phyloP scores from a whole-genome alignment of 495 filamentous ascomycete species.

The Melanomma pulvis-pyrius region DNA sequence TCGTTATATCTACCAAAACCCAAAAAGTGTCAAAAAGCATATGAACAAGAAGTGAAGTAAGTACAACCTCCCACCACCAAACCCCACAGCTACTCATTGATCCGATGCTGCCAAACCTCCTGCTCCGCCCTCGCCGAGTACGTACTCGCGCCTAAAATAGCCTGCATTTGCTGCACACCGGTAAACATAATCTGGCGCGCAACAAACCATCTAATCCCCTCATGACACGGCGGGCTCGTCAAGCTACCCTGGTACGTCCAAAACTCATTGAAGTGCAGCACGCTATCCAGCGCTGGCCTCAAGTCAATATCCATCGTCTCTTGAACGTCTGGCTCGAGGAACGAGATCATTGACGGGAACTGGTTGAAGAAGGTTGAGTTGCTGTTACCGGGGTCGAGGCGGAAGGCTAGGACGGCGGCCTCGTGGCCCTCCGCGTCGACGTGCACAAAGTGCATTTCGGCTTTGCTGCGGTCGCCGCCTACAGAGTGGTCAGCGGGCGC shows the following conservation, averaged over 20 bases:
- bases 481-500: slow-evolving; percentile 43
- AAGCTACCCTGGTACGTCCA: slow-evolving; percentile 41
- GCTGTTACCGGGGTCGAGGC: slow-evolving; percentile 39
- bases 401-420: slow-evolving; percentile 41
- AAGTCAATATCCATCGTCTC: slow-evolving; percentile 25
- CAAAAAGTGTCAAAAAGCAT: no score
- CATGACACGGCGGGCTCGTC: slow-evolving; percentile 30
- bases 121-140: slow-evolving; percentile 26
- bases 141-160: slow-evolving; percentile 21
- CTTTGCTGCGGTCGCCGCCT: slow-evolving; percentile 36
- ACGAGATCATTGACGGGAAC: slow-evolving; percentile 31
- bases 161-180: slow-evolving; percentile 24
- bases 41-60: no score
- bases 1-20: no score
- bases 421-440: slow-evolving; percentile 34
- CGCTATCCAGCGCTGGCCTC: slow-evolving; percentile 30
- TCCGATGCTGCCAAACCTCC: slow-evolving; percentile 30
- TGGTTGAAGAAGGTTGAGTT: slow-evolving; percentile 39
- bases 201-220: slow-evolving; percentile 27
- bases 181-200: slow-evolving; percentile 15
- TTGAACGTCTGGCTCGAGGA: slow-evolving; percentile 19
- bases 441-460: slow-evolving; percentile 44
- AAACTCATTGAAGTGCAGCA: slow-evolving; percentile 38
- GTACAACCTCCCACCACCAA: no score
- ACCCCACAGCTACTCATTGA: slow-evolving; percentile 4